Conservation (phyloP, 1,284 basidiomycete species). For the Phylloboletellus chloephorus region DNA sequence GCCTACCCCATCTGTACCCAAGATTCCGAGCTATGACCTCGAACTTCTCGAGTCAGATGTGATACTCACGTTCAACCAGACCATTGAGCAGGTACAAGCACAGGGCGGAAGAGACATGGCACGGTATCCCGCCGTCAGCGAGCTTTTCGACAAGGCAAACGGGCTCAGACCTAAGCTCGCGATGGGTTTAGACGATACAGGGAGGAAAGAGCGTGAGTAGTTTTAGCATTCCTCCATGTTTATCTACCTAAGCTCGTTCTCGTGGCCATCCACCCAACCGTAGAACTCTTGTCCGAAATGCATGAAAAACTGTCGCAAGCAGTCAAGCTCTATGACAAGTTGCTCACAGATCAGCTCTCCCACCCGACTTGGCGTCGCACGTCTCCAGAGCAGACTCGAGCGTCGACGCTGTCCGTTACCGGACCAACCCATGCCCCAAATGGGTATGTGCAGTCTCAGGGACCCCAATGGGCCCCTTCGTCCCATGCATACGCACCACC, state of each 20-base stretch:
- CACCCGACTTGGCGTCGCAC: conserved; percentile 56
- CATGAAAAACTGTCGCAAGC: conserved; percentile 90
- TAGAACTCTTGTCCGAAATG: conserved; percentile 87
- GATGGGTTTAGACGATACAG: conserved; percentile 80
- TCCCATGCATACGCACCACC: conserved; percentile 20
- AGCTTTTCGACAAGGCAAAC: conserved; percentile 82
- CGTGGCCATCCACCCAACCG: neutral
- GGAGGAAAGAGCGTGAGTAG: conserved; percentile 77
- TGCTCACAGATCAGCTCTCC: conserved; percentile 80
- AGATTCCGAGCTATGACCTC: conserved; percentile 72
- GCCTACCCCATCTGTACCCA: conserved; percentile 38
- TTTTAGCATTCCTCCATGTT: neutral
- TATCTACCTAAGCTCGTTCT: neutral
- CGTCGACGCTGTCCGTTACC: conserved; percentile 11
- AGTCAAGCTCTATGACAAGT: conserved; percentile 83
- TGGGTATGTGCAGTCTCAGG: conserved; percentile 21
- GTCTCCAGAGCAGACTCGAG: conserved; percentile 18
- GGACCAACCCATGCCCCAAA: conserved; percentile 16
- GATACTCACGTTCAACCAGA: conserved; percentile 85
- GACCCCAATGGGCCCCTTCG: conserved; percentile 28
- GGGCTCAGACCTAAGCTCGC: conserved; percentile 79
- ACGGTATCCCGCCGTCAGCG: conserved; percentile 76
- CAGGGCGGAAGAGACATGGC: conserved; percentile 75
- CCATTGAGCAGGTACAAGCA: conserved; percentile 77
- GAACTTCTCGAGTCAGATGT: conserved; percentile 76